Percentiles rank a stretch among this genome's conserved stretches.
phyloP scores from a whole-genome alignment of 148 eudicot species.

The Suaeda aralocaspica region DNA sequence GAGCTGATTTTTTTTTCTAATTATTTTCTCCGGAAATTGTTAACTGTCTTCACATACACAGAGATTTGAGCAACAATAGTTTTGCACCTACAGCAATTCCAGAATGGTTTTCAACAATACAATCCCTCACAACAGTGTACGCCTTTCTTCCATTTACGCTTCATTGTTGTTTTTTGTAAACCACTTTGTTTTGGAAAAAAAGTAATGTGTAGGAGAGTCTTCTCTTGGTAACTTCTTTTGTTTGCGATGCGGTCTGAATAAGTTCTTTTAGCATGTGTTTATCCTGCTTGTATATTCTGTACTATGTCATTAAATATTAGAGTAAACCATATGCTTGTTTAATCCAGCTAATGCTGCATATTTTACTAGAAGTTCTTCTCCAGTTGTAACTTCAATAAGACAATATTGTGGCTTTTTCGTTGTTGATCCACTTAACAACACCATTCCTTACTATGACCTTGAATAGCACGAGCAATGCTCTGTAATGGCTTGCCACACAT shows the following conservation, averaged over 20 bases:
- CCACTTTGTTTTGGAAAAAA: too few relatives aligned
- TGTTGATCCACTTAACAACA: too few relatives aligned
- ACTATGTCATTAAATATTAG: not conserved
- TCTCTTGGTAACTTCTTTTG: not conserved
- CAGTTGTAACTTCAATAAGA: too few relatives aligned
- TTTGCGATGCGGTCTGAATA: not conserved
- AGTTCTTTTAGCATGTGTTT: not conserved
- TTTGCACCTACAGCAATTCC: slow-evolving; percentile 57
- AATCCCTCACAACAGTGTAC: slow-evolving; percentile 72
- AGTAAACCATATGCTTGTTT: not conserved
- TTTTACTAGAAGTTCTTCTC: not conserved
- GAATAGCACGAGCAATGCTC: too few relatives aligned
- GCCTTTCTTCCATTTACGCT: not conserved
- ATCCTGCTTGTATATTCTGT: not conserved
- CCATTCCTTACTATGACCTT: too few relatives aligned
- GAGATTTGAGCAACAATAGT: slow-evolving; percentile 97
- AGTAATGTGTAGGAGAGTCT: not conserved
- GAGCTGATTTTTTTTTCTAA: not conserved
- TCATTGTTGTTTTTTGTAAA: not conserved
- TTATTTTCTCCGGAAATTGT: not conserved
- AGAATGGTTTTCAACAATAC: slow-evolving; percentile 58
- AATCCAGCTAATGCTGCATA: not conserved
- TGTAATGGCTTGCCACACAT: too few relatives aligned
- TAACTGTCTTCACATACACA: slow-evolving; percentile 25
- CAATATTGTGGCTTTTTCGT: too few relatives aligned